Evolutionary conservation across 257 asterid species (phyloP), one percentile per base, ranked within the genome.

Genomic region (Ocimum tenuiflorum): DNA sequence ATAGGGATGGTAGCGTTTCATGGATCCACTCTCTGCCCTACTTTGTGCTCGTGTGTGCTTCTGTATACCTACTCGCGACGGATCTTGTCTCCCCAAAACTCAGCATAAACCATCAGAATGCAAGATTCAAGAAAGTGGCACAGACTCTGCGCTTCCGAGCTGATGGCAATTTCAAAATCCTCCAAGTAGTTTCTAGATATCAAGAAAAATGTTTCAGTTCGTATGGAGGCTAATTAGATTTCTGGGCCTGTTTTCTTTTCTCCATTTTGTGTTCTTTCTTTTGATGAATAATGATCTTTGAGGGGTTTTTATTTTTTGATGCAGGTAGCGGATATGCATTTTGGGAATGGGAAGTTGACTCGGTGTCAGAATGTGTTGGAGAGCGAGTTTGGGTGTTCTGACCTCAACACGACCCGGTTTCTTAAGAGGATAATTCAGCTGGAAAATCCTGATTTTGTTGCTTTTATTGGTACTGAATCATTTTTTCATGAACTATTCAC

Each of bases 291-390:
- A 3, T 17, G 22, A 57, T 58, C 13, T 15, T 36, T 38, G 60
- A 57, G 53, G 66, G 61, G 55, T 51, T 60, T n/a, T n/a, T 36
- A 5, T 31, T 8, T 54, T 27, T 68, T 73, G 23, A 42, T 77
- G 41, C n/a, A 88, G 98, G 98, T 91, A 39, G 98, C 98, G 19
- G 98, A 91, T 86, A 85, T 91, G 96, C 98, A 91, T 75, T 87
- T 78, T 22, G 98, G 98, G 43, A 91, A 91, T 71, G 96, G 98
- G 67, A 73, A 73, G 79, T 36, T 82, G 75, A 91, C 95, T 71
- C 88, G 91, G 50, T 91, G 98, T 73, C 79, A 96, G 50, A 96
- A 91, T 33, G 96, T 91, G 63, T 49, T 84, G 84, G 85, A 81
- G 20, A 73, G 64, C 60, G 96, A 89, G 73, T 83, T 78, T 57